Evolutionary conservation across 768 basidiomycete species (phyloP).

Genomic region (Tricholoma furcatifolium): DNA sequence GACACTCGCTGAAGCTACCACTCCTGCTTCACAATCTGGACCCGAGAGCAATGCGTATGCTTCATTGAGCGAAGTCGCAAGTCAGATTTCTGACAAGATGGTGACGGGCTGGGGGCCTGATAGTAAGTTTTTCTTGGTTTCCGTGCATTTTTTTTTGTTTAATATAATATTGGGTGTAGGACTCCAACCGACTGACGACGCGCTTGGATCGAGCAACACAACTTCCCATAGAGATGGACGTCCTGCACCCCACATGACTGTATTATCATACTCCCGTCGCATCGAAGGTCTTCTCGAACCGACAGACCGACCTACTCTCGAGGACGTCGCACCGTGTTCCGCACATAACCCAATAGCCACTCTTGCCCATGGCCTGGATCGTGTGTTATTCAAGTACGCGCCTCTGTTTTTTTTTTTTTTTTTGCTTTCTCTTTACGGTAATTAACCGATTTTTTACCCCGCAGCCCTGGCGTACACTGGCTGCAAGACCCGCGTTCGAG

Average conservation of each 20-base stretch:
- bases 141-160: background rate
- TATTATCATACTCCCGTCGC: conserved; percentile 25
- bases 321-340: conserved; percentile 40
- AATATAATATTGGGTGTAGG: background rate
- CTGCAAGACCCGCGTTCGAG: conserved; percentile 81
- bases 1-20: too few species aligned
- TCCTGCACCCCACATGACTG: background rate
- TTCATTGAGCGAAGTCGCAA: too few species aligned
- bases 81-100: background rate
- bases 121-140: conserved; percentile 11
- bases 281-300: conserved; percentile 34
- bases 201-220: background rate
- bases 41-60: too few species aligned
- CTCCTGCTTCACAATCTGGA: too few species aligned
- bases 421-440: background rate
- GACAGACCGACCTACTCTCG: conserved; percentile 10
- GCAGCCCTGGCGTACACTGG: conserved; percentile 87
- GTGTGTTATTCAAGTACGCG: conserved; percentile 52
- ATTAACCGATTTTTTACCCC: conserved; percentile 6
- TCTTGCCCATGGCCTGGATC: conserved; percentile 65
- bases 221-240: background rate
- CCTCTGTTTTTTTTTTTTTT: background rate
- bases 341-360: conserved; percentile 56
- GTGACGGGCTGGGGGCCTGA: conserved; percentile 22
- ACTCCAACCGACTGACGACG: conserved; percentile 1